Conservation (phyloP, 305 asterid species). For the Rubia tinctorum region DNA sequence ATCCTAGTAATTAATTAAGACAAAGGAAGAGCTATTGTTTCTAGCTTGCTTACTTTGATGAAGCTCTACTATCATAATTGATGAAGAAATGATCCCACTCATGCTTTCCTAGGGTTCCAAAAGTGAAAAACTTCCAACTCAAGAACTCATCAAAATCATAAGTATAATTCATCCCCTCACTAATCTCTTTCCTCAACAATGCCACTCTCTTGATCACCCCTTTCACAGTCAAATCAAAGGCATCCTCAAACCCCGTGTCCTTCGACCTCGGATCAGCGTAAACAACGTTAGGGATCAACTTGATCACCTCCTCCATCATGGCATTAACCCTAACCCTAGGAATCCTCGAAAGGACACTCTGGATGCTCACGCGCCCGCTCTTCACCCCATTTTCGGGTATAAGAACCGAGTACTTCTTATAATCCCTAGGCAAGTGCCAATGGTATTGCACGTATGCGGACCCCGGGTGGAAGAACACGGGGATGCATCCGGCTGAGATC, state of each 20-base stretch:
- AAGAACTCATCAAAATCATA: slow-evolving; percentile 46
- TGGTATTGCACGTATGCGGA: slow-evolving; percentile 83
- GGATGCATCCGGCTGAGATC: slow-evolving; percentile 82
- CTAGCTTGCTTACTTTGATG: not conserved
- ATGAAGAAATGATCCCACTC: slow-evolving; percentile 76
- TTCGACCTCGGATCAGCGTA: slow-evolving; percentile 61
- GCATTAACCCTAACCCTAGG: slow-evolving; percentile 36
- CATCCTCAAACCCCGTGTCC: slow-evolving; percentile 49
- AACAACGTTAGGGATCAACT: slow-evolving; percentile 62
- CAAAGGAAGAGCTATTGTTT: not conserved
- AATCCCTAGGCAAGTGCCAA: slow-evolving; percentile 73
- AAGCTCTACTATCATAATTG: not conserved
- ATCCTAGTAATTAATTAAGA: not conserved
- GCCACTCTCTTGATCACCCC: slow-evolving; percentile 53
- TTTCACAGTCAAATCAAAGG: slow-evolving; percentile 62
- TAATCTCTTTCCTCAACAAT: slow-evolving; percentile 39
- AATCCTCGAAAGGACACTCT: slow-evolving; percentile 43
- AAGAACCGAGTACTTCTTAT: slow-evolving; percentile 53
- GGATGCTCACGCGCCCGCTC: slow-evolving; percentile 49
- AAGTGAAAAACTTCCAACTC: slow-evolving; percentile 81
- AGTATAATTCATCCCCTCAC: slow-evolving; percentile 38
- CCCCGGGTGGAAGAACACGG: slow-evolving; percentile 75
- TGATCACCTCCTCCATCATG: slow-evolving; percentile 75
- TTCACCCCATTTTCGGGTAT: slow-evolving; percentile 65
- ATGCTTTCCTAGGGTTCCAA: slow-evolving; percentile 55